phyloP scores from a whole-genome alignment of 1,284 basidiomycete species.

The Trichosporon asahii region DNA sequence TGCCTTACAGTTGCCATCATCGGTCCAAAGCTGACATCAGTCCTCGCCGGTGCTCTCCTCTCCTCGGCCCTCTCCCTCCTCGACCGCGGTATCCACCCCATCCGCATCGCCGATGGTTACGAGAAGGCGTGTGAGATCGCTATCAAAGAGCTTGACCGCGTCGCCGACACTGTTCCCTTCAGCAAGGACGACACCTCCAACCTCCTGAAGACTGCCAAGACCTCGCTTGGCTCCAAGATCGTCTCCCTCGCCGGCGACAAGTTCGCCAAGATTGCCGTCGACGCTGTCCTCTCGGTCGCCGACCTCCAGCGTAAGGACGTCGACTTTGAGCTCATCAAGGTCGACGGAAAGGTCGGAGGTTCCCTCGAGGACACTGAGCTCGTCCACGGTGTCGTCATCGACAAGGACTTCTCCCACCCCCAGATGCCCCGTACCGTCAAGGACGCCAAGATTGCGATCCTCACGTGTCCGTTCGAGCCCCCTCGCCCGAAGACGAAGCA shows the following conservation, averaged over 20 bases:
- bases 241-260: constrained; percentile 94
- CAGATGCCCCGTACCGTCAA: constrained; percentile 89
- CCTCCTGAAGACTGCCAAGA: constrained; percentile 91
- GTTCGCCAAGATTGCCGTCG: constrained; percentile 96
- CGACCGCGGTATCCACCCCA: constrained; percentile 95
- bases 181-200: constrained; percentile 77
- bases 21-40: constrained; percentile 52
- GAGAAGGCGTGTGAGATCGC: constrained; percentile 90
- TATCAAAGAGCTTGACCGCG: constrained; percentile 81
- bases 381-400: constrained; percentile 84
- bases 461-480: constrained; percentile 98
- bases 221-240: constrained; percentile 94
- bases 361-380: constrained; percentile 85
- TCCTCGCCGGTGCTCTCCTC: constrained; percentile 91
- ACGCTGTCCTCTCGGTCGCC: constrained; percentile 91
- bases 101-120: constrained; percentile 97
- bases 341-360: constrained; percentile 97
- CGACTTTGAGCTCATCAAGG: constrained; percentile 98
- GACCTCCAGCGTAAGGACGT: constrained; percentile 94
- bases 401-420: constrained; percentile 99
- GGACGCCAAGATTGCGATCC: constrained; percentile 90
- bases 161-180: constrained; percentile 82
- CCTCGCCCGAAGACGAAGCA: constrained; percentile 99
- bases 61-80: constrained; percentile 64
- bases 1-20: neutral